These are phyloP conservation scores for Entelexis sorbosivorans DNA, from an alignment of 1,139 yeast species.

Conservation along the genomic window DNA sequence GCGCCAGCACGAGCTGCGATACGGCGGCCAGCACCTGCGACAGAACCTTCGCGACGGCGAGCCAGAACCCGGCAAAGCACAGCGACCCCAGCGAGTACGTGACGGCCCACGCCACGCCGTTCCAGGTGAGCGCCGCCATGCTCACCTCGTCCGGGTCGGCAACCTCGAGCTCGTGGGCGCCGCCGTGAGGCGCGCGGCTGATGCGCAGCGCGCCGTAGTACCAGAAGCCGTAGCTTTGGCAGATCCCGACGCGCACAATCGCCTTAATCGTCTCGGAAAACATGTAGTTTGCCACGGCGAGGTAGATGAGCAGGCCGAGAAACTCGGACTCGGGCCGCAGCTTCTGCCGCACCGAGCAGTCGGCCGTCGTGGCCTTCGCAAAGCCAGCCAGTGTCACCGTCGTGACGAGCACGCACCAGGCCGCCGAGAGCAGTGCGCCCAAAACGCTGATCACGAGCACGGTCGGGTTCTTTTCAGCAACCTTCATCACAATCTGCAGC, in stretches of 20 bases:
- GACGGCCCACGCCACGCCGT: constrained; percentile 71
- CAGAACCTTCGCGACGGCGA: constrained; percentile 58
- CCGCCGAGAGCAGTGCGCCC: constrained; percentile 56
- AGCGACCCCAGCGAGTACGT: constrained; percentile 86
- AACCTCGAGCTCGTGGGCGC: neutral
- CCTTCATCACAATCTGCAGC: constrained; percentile 61
- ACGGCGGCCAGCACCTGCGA: constrained; percentile 42
- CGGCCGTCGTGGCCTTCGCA: constrained; percentile 39
- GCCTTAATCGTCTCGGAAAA: constrained; percentile 77
- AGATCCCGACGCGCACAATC: constrained; percentile 71
- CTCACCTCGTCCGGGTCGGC: constrained; percentile 1
- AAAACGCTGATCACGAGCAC: constrained; percentile 51
- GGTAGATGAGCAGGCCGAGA: constrained; percentile 53
- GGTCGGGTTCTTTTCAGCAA: constrained; percentile 60
- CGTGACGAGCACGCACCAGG: constrained; percentile 54
- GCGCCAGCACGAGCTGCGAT: constrained; percentile 32
- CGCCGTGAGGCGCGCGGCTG: neutral
- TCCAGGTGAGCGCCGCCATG: constrained; percentile 26
- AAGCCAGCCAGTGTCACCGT: constrained; percentile 63
- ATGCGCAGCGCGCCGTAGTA: constrained; percentile 38
- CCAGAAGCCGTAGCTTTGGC: constrained; percentile 89
- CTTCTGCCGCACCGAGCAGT: constrained; percentile 50
- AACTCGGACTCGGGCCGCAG: constrained; percentile 55
- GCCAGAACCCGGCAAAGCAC: constrained; percentile 77
- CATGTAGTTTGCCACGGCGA: constrained; percentile 77